phyloP scores from a whole-genome alignment of 129 eudicot species.

The Flaveria ramosissima region DNA sequence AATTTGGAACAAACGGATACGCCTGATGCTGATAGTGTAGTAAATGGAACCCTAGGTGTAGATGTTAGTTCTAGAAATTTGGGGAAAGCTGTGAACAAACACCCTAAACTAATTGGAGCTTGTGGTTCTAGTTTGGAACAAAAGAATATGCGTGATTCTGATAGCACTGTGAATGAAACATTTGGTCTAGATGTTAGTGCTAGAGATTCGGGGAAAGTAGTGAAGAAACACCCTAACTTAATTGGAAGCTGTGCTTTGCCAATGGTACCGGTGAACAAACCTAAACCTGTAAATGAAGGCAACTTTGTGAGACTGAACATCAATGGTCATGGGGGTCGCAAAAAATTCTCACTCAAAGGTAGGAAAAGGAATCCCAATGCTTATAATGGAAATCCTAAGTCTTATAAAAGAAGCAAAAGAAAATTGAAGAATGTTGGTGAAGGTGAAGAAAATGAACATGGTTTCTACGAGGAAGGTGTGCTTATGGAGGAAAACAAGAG shows the following conservation, averaged over 20 bases:
- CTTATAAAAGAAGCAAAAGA: constrained; percentile 41
- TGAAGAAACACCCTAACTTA: constrained; percentile 54
- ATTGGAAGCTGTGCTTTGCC: constrained; percentile 45
- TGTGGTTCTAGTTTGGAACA: constrained; percentile 17
- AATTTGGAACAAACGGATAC: constrained; percentile 29
- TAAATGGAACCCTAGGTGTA: constrained; percentile 25
- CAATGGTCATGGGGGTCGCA: constrained; percentile 75
- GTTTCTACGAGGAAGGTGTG: constrained; percentile 51
- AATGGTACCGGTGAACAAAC: constrained; percentile 33
- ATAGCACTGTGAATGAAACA: constrained; percentile 18
- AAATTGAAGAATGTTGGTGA: constrained; percentile 37
- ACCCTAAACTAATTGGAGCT: constrained; percentile 55
- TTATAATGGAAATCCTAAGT: constrained; percentile 40
- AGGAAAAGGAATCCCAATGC: constrained; percentile 50
- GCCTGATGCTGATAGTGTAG: constrained; percentile 25
- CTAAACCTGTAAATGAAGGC: constrained; percentile 58
- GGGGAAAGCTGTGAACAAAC: constrained; percentile 46
- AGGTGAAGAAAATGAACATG: constrained; percentile 41
- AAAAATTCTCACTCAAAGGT: constrained; percentile 50
- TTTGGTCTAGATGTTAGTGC: constrained; percentile 24
- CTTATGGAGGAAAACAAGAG: constrained; percentile 37
- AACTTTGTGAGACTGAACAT: constrained; percentile 89
- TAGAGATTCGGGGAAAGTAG: constrained; percentile 37
- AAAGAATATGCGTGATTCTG: constrained; percentile 39
- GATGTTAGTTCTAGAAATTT: constrained; percentile 22